Base-by-base conservation (phyloP, 2,329 filamentous ascomycete genomes). In the Bipolaris oryzae region DNA sequence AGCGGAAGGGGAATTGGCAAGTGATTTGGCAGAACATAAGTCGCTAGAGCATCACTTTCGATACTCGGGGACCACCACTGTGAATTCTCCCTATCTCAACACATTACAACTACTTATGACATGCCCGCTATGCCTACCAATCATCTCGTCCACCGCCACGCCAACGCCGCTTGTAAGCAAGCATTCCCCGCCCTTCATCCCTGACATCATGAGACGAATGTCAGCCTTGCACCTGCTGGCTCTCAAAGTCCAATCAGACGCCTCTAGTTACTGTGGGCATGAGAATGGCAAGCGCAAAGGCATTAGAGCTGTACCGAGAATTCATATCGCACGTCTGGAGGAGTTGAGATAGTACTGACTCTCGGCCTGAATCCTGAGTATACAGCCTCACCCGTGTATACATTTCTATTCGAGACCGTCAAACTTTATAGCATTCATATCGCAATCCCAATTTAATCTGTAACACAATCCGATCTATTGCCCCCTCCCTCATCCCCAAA, bases 391-490 rank as follows among this genome's bases (percentile, higher is more conserved):
- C 21, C 63, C 11, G 35, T 46, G 1, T 53, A 63, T 1, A 63
- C 72, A 7, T 60, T 63, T 7, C 62, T 75, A 2, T 25, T 67
- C 1, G 73, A 69, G 35, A 73, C 66, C 7, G 63, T 72, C 38
- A 76, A 74, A 31, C 61, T 75, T 15, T 73, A 74, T 52, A 72
- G 73, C 23, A 73, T 70, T 1, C 74, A 74, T 37, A 67, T 66
- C 31, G 71, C 74, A 41, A 72, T 75, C 5, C 58, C 73, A 4
- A 41, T 74, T 31, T 50, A 25, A 70, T 66, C 2, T 66, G 66
- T 1, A 71, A 72, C 50, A 61, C 65, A 3, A 15, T 37, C 23
- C 10, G 58, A 60, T 13, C 55, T 73, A 11, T 46, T 58, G 21
- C 3, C 21, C 5, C 21, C 21, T 5, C 5, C 21, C 21, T 21